phyloP scores from a whole-genome alignment of 495 filamentous ascomycete genomes.

The Penicillium pancosmium region DNA sequence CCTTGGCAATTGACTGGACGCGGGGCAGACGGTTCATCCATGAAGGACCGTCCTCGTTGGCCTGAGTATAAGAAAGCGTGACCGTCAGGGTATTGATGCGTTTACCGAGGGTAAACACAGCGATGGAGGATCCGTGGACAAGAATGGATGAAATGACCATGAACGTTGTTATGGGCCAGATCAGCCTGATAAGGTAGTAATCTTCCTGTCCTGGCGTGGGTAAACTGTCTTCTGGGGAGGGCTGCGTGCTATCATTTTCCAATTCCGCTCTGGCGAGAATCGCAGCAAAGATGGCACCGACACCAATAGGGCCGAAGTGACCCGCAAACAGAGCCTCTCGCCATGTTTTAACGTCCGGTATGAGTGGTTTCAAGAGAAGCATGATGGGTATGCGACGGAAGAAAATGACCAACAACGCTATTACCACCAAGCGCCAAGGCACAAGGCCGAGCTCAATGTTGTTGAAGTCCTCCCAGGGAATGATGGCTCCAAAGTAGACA shows the following conservation, averaged over 20 bases:
- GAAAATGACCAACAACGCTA: slow-evolving; percentile 88
- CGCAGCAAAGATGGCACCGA: slow-evolving; percentile 94
- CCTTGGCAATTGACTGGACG: slow-evolving; percentile 78
- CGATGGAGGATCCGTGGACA: slow-evolving; percentile 96
- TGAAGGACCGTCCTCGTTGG: slow-evolving; percentile 82
- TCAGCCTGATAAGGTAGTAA: slow-evolving; percentile 73
- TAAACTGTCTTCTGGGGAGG: slow-evolving; percentile 64
- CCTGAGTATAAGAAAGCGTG: slow-evolving; percentile 92
- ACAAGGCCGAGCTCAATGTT: slow-evolving; percentile 66
- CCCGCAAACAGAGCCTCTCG: slow-evolving; percentile 96
- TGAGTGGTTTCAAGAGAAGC: slow-evolving; percentile 86
- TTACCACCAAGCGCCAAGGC: slow-evolving; percentile 86
- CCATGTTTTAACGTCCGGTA: slow-evolving; percentile 98
- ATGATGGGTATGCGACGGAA: slow-evolving; percentile 98
- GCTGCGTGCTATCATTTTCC: slow-evolving; percentile 71
- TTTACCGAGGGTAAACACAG: slow-evolving; percentile 97
- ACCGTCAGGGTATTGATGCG: slow-evolving; percentile 96
- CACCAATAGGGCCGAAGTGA: slow-evolving; percentile 97
- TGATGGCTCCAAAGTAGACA: slow-evolving; percentile 95
- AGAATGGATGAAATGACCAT: slow-evolving; percentile 92
- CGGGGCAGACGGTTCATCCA: slow-evolving; percentile 96
- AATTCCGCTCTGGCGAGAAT: slow-evolving; percentile 90
- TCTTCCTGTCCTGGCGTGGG: slow-evolving; percentile 55
- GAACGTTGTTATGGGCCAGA: slow-evolving; percentile 97
- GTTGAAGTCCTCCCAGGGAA: slow-evolving; percentile 92